Evolutionary conservation across 139 green algal genomes (phyloP), one percentile per base, ranked within the genome.

Genomic region (Coccomyxa sp.): DNA sequence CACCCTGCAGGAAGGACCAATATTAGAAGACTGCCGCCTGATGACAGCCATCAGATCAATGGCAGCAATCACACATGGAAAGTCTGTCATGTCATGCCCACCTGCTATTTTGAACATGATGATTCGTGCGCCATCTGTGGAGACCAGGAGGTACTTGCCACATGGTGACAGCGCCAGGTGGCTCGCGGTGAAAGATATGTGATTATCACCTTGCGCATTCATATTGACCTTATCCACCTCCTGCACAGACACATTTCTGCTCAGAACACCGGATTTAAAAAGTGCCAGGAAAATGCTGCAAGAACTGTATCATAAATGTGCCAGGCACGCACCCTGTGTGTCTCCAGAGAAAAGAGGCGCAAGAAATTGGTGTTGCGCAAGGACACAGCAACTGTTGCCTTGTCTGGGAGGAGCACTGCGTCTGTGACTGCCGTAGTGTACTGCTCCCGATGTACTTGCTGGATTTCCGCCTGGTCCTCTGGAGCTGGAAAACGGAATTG

Each of bases 141-240:
- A 90, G 23, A 92, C 87, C 45, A 91, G 82, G 57, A 93, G 78
- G 80, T 89, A 89, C 3, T 67, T 71, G 11, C 84, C 83, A 77
- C 85, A 88, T 4, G 89, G 88, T 12, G 92, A 93, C 28, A 83
- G 45, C 27, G 85, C 81, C 80, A 94, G 85, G 30, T 90, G 85
- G 21, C 67, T 84, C 13, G 88, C 88, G 16, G 74, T 86, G 77
- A 94, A 94, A 30, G 87, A 92, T 14, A 95, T 84, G 81, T 94
- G 90, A 71, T 92, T 86, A 81, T 95, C 92, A 0, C 90, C 90
- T 15, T 74, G 18, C 14, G 86, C 86, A 71, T 95, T 95, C 84
- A 94, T 86, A 85, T 95, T 95, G 59, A 93, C 79, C 30, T 85
- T 82, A 9, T 57, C 60, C 31, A 59, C 57, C 45, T 86, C 82